Base-by-base conservation (phyloP, 2,329 filamentous ascomycete species). In the Graphiopsis chlorocephala region DNA sequence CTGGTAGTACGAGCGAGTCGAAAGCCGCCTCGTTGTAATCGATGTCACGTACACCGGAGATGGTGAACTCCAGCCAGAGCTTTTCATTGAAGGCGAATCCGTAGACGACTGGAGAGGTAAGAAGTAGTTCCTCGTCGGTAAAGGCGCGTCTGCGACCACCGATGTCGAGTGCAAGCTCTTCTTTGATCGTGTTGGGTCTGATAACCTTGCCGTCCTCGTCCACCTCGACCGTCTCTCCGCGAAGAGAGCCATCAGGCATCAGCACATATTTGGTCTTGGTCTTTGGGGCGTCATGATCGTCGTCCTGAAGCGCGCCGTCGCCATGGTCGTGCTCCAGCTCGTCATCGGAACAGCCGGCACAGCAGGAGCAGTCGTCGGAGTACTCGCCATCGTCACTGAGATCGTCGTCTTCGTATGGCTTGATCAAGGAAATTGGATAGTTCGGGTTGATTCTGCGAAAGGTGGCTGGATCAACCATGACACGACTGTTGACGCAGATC, bases 81-180 rank as follows among this genome's bases (percentile, higher is more conserved):
- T 96, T 97, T 77, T 96, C 92, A 0, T 86, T 87, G 75, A 97
- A 96, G 0, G 91, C 87, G 71, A 96, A 97, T 0, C 93, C 93
- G 1, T 96, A 84, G 0, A 96, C 91, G 0, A 96, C 88, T 0
- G 93, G 90, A 1, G 91, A 94, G 1, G 92, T 88, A 57, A 96
- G 89, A 6, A 97, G 81, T 26, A 95, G 89, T 70, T 97, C 91
- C 67, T 96, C 92, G 57, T 95, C 91, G 0, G 85, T 90, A 74
- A 95, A 93, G 23, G 65, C 65, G 31, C 53, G 62, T 42, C 28
- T 29, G 45, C 20, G n/a, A 25, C 53, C 52, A 33, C 1, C 83
- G 20, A 33, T 7, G 4, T 57, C 28, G 14, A 48, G n/a, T 17
- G 52, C 52, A 26, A 47, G 47, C 29, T 55, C 56, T 15, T 62